Conservation (phyloP, 2,329 filamentous ascomycete genomes). For the Mycocentrospora acerina region DNA sequence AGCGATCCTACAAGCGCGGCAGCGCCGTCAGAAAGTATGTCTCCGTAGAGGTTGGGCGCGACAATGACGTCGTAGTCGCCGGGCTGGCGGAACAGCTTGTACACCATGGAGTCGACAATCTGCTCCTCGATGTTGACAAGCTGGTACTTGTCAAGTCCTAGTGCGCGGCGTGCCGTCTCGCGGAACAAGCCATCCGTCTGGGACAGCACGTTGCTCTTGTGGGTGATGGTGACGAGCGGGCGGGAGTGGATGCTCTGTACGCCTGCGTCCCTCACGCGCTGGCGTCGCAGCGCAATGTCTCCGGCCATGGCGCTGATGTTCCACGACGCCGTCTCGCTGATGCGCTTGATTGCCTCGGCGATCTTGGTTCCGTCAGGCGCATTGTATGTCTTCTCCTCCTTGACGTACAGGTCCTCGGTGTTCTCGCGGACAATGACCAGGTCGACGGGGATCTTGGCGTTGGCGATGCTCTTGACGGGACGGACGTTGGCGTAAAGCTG, state of each 20-base stretch:
- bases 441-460: slow-evolving; percentile 71
- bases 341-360: slow-evolving; percentile 97
- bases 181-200: slow-evolving; percentile 98
- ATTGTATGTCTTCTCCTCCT: slow-evolving; percentile 86
- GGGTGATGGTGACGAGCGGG: slow-evolving; percentile 90
- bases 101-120: slow-evolving; percentile 99
- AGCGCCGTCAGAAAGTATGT: slow-evolving; percentile 93
- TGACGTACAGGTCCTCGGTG: slow-evolving; percentile 97
- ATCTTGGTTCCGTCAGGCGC: slow-evolving; percentile 74
- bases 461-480: slow-evolving; percentile 81
- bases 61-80: slow-evolving; percentile 96
- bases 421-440: slow-evolving; percentile 99
- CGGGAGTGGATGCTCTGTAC: slow-evolving; percentile 62
- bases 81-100: slow-evolving; percentile 98
- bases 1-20: slow-evolving; percentile 90
- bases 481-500: slow-evolving; percentile 97
- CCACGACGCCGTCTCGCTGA: slow-evolving; percentile 78
- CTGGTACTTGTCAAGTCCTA: slow-evolving; percentile 66
- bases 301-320: slow-evolving; percentile 93
- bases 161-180: slow-evolving; percentile 70
- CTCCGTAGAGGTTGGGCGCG: slow-evolving; percentile 94
- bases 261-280: slow-evolving; percentile 70
- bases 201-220: slow-evolving; percentile 96
- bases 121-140: slow-evolving; percentile 81
- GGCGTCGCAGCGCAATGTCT: slow-evolving; percentile 85